Percentiles rank a stretch among this genome's conserved stretches.
phyloP scores from a whole-genome alignment of 306 rosid genomes.

The Inga laurina region DNA sequence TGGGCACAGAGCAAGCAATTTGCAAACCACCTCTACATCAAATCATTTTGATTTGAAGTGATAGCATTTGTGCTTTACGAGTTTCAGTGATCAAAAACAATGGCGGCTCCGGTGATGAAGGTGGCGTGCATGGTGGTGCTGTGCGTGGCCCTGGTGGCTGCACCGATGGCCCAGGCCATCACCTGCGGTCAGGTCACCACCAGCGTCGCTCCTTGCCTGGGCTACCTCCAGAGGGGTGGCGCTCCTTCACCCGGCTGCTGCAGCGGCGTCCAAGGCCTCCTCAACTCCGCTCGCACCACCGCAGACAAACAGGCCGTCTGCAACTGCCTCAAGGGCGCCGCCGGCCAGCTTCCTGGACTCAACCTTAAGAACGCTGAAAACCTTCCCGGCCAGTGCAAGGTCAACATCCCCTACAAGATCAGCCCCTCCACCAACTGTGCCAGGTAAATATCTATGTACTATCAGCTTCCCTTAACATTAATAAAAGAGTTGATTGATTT shows the following conservation, averaged over 20 bases:
- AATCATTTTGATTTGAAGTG: too few species aligned
- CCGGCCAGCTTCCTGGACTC: background rate
- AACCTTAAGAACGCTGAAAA: slow-evolving; percentile 1
- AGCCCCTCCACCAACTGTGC: slow-evolving; percentile 4
- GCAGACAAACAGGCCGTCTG: slow-evolving; percentile 46
- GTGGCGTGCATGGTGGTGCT: slow-evolving; percentile 24
- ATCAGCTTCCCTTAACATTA: too few species aligned
- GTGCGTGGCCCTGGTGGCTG: slow-evolving; percentile 22
- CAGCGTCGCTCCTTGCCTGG: background rate
- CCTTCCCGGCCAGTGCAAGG: slow-evolving; percentile 30
- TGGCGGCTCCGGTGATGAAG: slow-evolving; percentile 24
- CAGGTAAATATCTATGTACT: background rate
- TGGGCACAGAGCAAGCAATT: too few species aligned
- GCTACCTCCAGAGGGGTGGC: slow-evolving; percentile 18
- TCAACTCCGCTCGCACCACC: slow-evolving; percentile 40
- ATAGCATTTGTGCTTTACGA: background rate
- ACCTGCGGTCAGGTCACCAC: slow-evolving; percentile 42
- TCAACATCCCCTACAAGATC: slow-evolving; percentile 7
- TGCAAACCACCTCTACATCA: background rate
- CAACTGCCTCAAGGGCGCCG: slow-evolving; percentile 41
- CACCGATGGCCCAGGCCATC: slow-evolving; percentile 37
- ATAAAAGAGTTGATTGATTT: too few species aligned
- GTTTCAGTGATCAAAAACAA: too few species aligned
- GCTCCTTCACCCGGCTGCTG: background rate
- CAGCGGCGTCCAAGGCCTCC: background rate